phyloP scores from a whole-genome alignment of 176 grass and related monocot genomes.

The Aegilops bicornis region DNA sequence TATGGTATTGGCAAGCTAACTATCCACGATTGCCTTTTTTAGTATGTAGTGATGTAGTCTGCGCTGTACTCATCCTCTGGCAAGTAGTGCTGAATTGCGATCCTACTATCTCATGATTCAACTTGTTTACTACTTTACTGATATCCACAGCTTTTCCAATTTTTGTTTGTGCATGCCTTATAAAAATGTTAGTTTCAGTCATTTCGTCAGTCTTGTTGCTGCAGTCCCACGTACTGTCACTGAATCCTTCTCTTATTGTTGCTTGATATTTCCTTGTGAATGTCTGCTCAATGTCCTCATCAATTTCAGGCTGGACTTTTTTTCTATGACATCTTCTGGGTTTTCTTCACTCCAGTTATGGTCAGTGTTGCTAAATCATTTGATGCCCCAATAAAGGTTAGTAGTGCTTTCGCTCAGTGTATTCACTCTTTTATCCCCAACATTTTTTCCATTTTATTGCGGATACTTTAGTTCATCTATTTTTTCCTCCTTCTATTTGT shows the following conservation, averaged over 20 bases:
- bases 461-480: not conserved
- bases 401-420: not conserved
- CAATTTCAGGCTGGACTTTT: conserved; percentile 67
- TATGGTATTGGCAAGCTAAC: not conserved
- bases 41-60: not conserved
- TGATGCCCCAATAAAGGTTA: conserved; percentile 97
- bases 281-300: not conserved
- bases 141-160: not conserved
- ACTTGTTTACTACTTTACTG: not conserved
- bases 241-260: not conserved
- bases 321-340: conserved; percentile 98
- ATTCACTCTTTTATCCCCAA: not conserved
- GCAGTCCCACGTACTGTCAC: not conserved
- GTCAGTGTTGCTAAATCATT: conserved; percentile 98
- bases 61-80: not conserved
- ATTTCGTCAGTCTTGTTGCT: conserved; percentile 8
- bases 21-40: not conserved
- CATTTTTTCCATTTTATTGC: conserved; percentile 10
- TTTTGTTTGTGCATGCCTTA: not conserved
- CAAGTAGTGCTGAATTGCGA: not conserved
- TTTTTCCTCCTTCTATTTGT: not conserved
- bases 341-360: conserved; percentile 98
- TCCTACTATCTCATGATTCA: not conserved
- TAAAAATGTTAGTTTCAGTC: conserved; percentile 17
- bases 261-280: not conserved